Evolutionary conservation across 352 stramenopile genomes (phyloP), one percentile per base, ranked within the genome.

Genomic region (Phytophthora boehmeriae): DNA sequence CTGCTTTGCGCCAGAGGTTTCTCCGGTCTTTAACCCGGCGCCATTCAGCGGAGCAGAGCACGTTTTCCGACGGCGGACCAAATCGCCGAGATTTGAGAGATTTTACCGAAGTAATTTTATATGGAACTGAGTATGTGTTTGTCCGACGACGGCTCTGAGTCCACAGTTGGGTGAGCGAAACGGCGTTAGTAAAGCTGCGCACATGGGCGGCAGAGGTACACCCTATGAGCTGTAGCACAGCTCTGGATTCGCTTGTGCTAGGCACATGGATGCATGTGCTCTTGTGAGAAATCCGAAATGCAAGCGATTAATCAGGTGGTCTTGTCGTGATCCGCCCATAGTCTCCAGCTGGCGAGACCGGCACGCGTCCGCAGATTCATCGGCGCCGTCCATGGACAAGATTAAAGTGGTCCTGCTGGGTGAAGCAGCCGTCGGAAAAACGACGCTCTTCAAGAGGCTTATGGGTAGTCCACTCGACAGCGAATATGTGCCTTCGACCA

Each of bases 321-420:
- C 35, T 43, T 63, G n/a, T 58, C 36, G 16, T 63, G 52, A 14
- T 54, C 48, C 11, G 16, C 20, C 17, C 62, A 25, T 36, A 65
- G 67, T 51, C 19, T 73, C 44, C 27, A 56, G 50, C 44, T 36
- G 48, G 22, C 48, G 38, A 48, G 39, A 44, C 8, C 50, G 59
- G 50, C 70, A 55, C 30, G 38, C 54, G 59, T 60, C 56, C 46
- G 52, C 58, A 52, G 52, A 30, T 30, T 30, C 25, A 30, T 6
- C 25, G 3, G 22, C 20, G 13, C 11, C 41, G n/a, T 48, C 39
- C 5, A n/a, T 57, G 20, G 54, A 59, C 61, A 83, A 74, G 30
- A 6, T 79, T 50, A 90, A 90, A 55, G 56, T 90, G 16, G 55
- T 85, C 42, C 6, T 90, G 20, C 53, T 87, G 1, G 80, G 80